These are phyloP conservation scores for Pyricularia sp. DNA, from an alignment of 2,329 filamentous ascomycete genomes.

Conservation along the genomic window DNA sequence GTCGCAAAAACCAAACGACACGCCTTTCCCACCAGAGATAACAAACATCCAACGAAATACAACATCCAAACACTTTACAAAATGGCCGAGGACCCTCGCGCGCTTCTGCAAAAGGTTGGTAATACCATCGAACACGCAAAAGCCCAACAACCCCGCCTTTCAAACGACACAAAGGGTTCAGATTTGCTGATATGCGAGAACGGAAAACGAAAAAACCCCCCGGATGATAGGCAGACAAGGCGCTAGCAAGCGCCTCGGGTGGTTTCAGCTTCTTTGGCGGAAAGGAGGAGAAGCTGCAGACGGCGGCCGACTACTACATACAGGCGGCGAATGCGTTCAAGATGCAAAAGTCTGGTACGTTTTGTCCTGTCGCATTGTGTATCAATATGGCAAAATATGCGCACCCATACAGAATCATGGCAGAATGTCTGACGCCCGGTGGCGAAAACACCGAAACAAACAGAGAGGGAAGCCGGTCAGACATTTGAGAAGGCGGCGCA, in stretches of 20 bases:
- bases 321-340: slow-evolving; percentile 88
- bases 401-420: slow-evolving; percentile 3
- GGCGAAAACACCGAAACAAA: not conserved
- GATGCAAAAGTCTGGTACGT: slow-evolving; percentile 68
- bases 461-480: slow-evolving; percentile 73
- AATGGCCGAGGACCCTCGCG: slow-evolving; percentile 53
- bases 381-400: not conserved
- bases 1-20: not conserved
- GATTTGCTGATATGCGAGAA: not conserved
- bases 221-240: slow-evolving; percentile 65
- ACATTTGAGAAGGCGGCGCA: slow-evolving; percentile 78
- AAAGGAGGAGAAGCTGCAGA: slow-evolving; percentile 76
- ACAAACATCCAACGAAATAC: not conserved
- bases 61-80: not conserved
- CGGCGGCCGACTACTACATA: slow-evolving; percentile 74
- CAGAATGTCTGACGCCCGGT: not conserved
- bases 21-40: not conserved
- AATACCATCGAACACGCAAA: not conserved
- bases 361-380: not conserved
- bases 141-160: slow-evolving; percentile 9
- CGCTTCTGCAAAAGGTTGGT: slow-evolving; percentile 62
- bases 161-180: not conserved
- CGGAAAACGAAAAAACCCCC: not conserved
- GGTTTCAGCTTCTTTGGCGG: slow-evolving; percentile 89
- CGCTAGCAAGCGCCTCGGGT: slow-evolving; percentile 55